Base-by-base conservation (phyloP, 2,329 filamentous ascomycete genomes). In the Trichoderma simmonsii region DNA sequence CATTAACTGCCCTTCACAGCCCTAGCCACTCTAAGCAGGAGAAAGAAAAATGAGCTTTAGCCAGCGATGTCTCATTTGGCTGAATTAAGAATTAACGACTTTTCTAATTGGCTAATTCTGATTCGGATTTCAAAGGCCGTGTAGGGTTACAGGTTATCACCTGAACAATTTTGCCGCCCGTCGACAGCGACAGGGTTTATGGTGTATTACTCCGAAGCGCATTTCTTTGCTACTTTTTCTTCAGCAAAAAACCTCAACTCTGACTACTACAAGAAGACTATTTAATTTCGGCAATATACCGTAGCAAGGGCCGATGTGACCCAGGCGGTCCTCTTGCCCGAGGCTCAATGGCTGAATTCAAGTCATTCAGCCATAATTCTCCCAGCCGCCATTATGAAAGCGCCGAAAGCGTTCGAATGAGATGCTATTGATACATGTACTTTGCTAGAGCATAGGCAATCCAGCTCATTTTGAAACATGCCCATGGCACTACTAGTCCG, bases 321-420 rank as follows among this genome's bases (percentile, higher is more conserved):
- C 4, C 11, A 3, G 21, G 63, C 43, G 3, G 63, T 3, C 43
- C 63, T 54, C 3, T 2, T 12, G 48, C 1, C 21, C 48, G 63
- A 66, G 48, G 63, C 64, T 67, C 64, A 67, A 67, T 56, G 64
- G 64, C 21, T 67, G 64, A 57, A 67, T 67, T n/a, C n/a, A n/a
- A n/a, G n/a, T n/a, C n/a, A 67, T 67, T 67, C 32, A 67, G 64
- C 48, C 64, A 66, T 66, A 39, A 36, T 43, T n/a, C 39, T n/a
- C 30, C 48, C 48, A 34, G 64, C 64, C 28, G 32, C 64, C 48
- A 14, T 39, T 39, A 21, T 67, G 36, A 7, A 57, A n/a, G 21
- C 4, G 32, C 64, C 64, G 4, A 57, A 28, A 5, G 18, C 36
- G 2, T 43, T 43, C n/a, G 7, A 5, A 21, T 34, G 14, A 34